phyloP scores from a whole-genome alignment of 768 basidiomycete species.

The Mycena indigotica region DNA sequence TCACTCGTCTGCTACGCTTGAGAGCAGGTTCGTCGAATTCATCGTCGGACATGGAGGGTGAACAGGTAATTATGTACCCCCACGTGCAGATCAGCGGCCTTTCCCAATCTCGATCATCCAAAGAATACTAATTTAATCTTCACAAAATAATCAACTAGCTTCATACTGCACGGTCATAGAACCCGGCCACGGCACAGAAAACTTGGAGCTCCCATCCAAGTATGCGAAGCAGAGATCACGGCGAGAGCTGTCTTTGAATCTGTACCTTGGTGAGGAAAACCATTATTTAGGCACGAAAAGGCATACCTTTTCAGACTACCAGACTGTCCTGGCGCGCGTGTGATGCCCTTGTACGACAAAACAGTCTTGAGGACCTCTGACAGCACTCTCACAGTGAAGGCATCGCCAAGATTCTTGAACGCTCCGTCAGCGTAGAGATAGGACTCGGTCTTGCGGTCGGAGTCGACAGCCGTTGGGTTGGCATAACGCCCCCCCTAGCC shows the following conservation, averaged over 20 bases:
- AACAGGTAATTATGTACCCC: constrained; percentile 47
- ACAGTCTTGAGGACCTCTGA: constrained; percentile 66
- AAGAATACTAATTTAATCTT: not conserved
- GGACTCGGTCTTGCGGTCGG: constrained; percentile 44
- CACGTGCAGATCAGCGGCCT: too few relatives aligned
- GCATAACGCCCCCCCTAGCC: constrained; percentile 54
- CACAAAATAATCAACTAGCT: too few relatives aligned
- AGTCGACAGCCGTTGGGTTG: constrained; percentile 46
- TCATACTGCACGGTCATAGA: constrained; percentile 64
- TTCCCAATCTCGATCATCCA: too few relatives aligned
- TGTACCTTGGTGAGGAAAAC: constrained; percentile 20
- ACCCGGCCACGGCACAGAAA: constrained; percentile 67
- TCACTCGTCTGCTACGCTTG: constrained; percentile 61
- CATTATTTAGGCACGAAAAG: not conserved
- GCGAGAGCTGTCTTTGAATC: constrained; percentile 52
- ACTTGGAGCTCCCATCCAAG: constrained; percentile 47
- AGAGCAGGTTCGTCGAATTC: constrained; percentile 4
- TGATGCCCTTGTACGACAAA: constrained; percentile 57
- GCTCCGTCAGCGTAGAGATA: constrained; percentile 51
- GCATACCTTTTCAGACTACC: constrained; percentile 60
- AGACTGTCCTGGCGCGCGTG: constrained; percentile 69
- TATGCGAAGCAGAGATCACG: constrained; percentile 58
- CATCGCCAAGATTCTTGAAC: constrained; percentile 50
- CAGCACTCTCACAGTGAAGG: constrained; percentile 60
- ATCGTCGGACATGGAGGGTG: constrained; percentile 18